Evolutionary conservation across 108 stramenopile genomes (phyloP), one percentile per base, ranked within the genome.

Genomic region (Nannochloropsis granulata): DNA sequence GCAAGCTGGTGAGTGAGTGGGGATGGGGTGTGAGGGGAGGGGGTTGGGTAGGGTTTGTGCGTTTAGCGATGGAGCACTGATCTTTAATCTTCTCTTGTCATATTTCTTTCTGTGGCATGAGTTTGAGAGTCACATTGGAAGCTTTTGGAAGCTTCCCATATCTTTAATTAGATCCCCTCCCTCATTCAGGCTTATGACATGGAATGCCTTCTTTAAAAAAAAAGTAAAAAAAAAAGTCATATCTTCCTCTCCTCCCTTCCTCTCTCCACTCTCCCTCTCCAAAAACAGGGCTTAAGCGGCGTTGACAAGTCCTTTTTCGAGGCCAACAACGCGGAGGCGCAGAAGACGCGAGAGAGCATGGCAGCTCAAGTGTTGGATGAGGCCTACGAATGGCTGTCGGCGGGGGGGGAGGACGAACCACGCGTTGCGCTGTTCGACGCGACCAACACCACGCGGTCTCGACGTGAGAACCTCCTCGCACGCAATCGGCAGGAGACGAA

Each of bases 341-440:
- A 46, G 56, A 43, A 86, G 19, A 26, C 86, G 7, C 88, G 90
- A 13, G 89, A 87, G 46, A 11, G 81, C 12, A 83, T 25, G 34
- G 80, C 34, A 42, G 26, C 34, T 23, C 25, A 42, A 81, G 80
- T 81, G 23, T 23, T 81, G 80, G 90, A 91, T 42, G 86, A 87
- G 44, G 90, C 90, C 88, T 91, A 91, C 89, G 82, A 83, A 45
- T 91, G 90, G 90, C 84, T 88, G 43, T 45, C 84, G 81, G 43
- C 78, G 79, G 87, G 84, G 26, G 87, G 84, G 78, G 16, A 45
- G 81, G 84, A 83, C 25, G 84, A 56, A 19, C 82, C 44, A 19
- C 24, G 24, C 23, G 93, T 97, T 80, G 97, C 95, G 13, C 94
- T 98, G 24, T 98, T 96, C 85, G 97, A 98, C 90, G 97, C 97